These are phyloP conservation scores for Wickerhamomyces alni DNA, from an alignment of 805 yeast species.

Conservation along the genomic window DNA sequence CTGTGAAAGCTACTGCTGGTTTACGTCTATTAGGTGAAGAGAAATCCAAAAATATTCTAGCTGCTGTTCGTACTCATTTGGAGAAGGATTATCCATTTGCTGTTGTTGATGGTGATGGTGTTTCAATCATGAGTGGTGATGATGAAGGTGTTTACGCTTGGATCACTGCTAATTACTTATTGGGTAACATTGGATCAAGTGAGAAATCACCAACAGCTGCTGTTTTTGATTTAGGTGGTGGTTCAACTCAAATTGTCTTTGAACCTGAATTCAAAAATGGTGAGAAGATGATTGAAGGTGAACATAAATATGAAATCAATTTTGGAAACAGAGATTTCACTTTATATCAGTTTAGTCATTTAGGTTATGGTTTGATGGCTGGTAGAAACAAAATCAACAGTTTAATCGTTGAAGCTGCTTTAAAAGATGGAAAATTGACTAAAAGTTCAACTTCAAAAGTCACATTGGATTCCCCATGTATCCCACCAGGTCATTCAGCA, in stretches of 20 bases:
- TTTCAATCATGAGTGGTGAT: slow-evolving; percentile 90
- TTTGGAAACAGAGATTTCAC: slow-evolving; percentile 80
- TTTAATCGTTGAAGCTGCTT: slow-evolving; percentile 48
- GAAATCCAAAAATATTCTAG: slow-evolving; percentile 64
- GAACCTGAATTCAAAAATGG: slow-evolving; percentile 72
- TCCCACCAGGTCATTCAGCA: slow-evolving; percentile 72
- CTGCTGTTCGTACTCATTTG: slow-evolving; percentile 70
- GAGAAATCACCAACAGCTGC: slow-evolving; percentile 86
- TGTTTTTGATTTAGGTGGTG: slow-evolving; percentile 97
- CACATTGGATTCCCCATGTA: slow-evolving; percentile 71
- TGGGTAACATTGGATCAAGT: slow-evolving; percentile 84
- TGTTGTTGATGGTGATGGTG: slow-evolving; percentile 80
- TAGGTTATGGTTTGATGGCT: slow-evolving; percentile 93
- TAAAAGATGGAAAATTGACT: slow-evolving; percentile 34
- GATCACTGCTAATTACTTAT: slow-evolving; percentile 91
- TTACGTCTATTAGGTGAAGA: slow-evolving; percentile 77
- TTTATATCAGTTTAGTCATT: slow-evolving; percentile 89
- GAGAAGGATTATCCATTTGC: slow-evolving; percentile 86
- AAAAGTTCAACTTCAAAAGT: slow-evolving; percentile 35
- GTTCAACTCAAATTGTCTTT: slow-evolving; percentile 96
- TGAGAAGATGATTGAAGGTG: slow-evolving; percentile 74
- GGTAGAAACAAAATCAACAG: slow-evolving; percentile 81
- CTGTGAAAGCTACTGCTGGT: slow-evolving; percentile 98
- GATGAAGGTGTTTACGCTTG: slow-evolving; percentile 99
- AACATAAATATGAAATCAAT: slow-evolving; percentile 71